Base-by-base conservation (phyloP, 176 grass and related monocot genomes). In the Aechmea fasciata region DNA sequence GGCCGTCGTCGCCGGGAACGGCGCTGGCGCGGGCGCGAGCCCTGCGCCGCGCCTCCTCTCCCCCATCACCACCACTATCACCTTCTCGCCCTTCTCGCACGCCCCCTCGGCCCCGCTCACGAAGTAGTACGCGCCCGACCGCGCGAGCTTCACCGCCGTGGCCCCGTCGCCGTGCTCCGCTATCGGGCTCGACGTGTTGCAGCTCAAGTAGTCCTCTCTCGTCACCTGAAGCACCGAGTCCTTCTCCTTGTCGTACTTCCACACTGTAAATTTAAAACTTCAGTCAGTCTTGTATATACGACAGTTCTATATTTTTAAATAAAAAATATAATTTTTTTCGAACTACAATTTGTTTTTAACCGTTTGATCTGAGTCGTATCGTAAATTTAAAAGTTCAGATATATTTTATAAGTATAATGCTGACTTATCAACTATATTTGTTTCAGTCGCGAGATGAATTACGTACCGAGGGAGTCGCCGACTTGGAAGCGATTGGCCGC, bases 151-250 rank as follows among this genome's bases (percentile, higher is more conserved):
- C 49, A 57, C 63, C 64, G 55, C 49, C 12, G 65, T 48, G 48
- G 55, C 23, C 47, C 86, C 66, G 59, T 71, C 74, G 33, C n/a
- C 69, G 52, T 77, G 74, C 74, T 48, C 65, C 11, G 17, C 51
- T 7, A 77, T n/a, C 51, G 74, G 74, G 33, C 52, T 68, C 65
- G 71, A 82, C 55, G 69, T 79, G 79, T 84, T 79, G 76, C 82
- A 84, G 18, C 53, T 70, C 63, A 84, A 54, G 73, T 84, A 84
- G 5, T 57, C 75, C 25, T 75, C 71, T 54, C 82, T 79, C 4
- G 77, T 84, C 65, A 84, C 82, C 48, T 73, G 59, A 11, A 84
- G 76, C 13, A 84, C 82, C 23, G 82, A 84, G 66, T 84, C 82
- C 68, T 79, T 79, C 49, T 10, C 55, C 2, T 55, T 59, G 2